These are phyloP conservation scores for Agaricus bisporus DNA, from an alignment of 768 basidiomycete species.

Conservation along the genomic window DNA sequence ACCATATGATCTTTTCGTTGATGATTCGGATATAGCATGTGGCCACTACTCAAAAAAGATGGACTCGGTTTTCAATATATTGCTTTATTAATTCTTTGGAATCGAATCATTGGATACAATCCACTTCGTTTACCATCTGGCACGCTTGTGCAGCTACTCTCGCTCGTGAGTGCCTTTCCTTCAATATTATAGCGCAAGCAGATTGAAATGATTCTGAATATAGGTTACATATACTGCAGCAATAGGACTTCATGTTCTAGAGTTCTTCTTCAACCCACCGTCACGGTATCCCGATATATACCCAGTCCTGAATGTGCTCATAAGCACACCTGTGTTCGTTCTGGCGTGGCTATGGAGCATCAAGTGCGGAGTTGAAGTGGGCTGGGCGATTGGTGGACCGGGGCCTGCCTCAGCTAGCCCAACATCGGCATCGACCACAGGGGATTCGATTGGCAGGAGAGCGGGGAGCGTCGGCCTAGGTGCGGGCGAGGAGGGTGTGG, in stretches of 20 bases:
- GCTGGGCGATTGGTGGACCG: slow-evolving; percentile 72
- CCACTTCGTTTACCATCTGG: slow-evolving; percentile 43
- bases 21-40: slow-evolving; percentile 61
- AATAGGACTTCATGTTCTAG: slow-evolving; percentile 53
- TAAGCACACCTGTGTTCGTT: slow-evolving; percentile 76
- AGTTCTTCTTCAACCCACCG: slow-evolving; percentile 58
- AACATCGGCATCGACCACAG: neutral
- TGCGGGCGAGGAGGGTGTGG: neutral
- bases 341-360: slow-evolving; percentile 89
- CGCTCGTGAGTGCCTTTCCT: slow-evolving; percentile 34
- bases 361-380: slow-evolving; percentile 69
- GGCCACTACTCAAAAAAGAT: slow-evolving; percentile 80
- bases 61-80: slow-evolving; percentile 72
- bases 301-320: slow-evolving; percentile 76
- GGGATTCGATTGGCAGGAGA: neutral
- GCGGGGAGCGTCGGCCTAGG: neutral
- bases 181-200: slow-evolving; percentile 2
- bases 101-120: slow-evolving; percentile 72
- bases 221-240: slow-evolving; percentile 54
- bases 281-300: slow-evolving; percentile 80
- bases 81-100: slow-evolving; percentile 70
- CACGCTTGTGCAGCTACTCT: slow-evolving; percentile 48
- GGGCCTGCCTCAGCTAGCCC: slow-evolving; percentile 12
- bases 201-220: slow-evolving; percentile 14
- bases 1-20: neutral